Percentiles rank a stretch among this genome's conserved stretches.
phyloP scores from a whole-genome alignment of 208 protist genomes.

The Vickermania ingenoplastis region DNA sequence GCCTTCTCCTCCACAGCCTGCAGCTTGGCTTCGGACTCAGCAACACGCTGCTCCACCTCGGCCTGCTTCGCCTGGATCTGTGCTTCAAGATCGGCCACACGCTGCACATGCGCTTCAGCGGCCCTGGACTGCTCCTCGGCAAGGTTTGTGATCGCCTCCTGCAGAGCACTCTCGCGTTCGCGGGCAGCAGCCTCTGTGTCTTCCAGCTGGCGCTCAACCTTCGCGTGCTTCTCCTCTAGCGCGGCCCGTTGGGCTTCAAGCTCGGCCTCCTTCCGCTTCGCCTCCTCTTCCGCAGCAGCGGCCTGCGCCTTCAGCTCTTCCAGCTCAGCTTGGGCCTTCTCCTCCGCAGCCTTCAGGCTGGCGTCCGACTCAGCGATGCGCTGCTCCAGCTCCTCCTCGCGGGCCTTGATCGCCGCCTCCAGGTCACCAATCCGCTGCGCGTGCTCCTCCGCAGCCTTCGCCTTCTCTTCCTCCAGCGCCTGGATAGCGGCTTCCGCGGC shows the following conservation, averaged over 20 bases:
- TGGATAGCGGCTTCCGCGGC: no score
- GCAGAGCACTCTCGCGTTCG: no score
- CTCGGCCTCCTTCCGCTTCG: conserved; percentile 7
- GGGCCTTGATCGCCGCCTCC: no score
- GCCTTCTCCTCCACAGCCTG: neutral
- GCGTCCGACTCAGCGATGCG: no score
- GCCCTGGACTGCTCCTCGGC: neutral
- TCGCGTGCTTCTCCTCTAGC: conserved; percentile 11
- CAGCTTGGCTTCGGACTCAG: no score
- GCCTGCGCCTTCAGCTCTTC: neutral
- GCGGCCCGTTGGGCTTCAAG: conserved; percentile 20
- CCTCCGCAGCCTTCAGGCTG: no score
- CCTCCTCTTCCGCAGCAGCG: neutral
- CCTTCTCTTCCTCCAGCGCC: no score
- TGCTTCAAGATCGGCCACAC: neutral
- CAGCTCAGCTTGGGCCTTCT: neutral
- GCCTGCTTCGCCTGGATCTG: neutral
- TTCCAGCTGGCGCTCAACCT: neutral
- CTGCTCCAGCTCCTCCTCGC: no score
- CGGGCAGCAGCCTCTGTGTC: neutral
- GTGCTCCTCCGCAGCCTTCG: no score
- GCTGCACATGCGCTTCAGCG: neutral
- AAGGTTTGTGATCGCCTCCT: neutral
- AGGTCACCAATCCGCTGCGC: no score
- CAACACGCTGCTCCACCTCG: neutral